Conservation (phyloP, 495 filamentous ascomycete species). For the Neurospora sp. region DNA sequence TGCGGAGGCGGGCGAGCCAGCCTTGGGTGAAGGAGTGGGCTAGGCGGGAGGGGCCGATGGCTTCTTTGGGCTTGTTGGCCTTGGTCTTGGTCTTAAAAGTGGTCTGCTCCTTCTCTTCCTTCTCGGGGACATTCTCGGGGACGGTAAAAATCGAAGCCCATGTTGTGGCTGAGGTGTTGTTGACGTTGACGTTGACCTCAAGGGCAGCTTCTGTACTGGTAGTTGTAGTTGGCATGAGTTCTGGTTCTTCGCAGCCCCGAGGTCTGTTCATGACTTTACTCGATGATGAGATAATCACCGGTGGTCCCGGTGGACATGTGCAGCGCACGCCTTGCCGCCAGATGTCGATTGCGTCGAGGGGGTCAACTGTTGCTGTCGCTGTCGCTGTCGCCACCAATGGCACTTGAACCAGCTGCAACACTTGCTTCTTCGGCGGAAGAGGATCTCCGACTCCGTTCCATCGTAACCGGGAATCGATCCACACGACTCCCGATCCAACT, state of each 20-base stretch:
- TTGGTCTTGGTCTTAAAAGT: too few relatives aligned
- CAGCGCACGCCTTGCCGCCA: background rate
- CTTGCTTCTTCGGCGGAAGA: background rate
- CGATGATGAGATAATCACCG: background rate
- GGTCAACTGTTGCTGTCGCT: accelerated
- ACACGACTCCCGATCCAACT: background rate
- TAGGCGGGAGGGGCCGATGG: slow-evolving; percentile 4
- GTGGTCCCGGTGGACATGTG: background rate
- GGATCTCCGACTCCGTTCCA: background rate
- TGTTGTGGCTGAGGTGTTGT: too few relatives aligned
- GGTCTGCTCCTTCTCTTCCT: too few relatives aligned
- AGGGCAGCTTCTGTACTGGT: background rate
- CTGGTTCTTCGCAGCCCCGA: background rate
- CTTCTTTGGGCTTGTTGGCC: background rate
- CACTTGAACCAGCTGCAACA: background rate
- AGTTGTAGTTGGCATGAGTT: background rate
- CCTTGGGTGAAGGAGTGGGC: slow-evolving; percentile 17
- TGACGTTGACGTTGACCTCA: too few relatives aligned
- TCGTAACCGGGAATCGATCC: too few relatives aligned
- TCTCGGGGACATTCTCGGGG: too few relatives aligned
- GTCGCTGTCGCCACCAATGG: too few relatives aligned
- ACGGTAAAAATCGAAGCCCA: too few relatives aligned
- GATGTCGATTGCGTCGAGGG: background rate
- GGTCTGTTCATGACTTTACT: background rate
- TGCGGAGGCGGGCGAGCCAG: slow-evolving; percentile 13